Evolutionary conservation across 352 stramenopile species (phyloP).

Genomic region (Phytophthora hybrid): DNA sequence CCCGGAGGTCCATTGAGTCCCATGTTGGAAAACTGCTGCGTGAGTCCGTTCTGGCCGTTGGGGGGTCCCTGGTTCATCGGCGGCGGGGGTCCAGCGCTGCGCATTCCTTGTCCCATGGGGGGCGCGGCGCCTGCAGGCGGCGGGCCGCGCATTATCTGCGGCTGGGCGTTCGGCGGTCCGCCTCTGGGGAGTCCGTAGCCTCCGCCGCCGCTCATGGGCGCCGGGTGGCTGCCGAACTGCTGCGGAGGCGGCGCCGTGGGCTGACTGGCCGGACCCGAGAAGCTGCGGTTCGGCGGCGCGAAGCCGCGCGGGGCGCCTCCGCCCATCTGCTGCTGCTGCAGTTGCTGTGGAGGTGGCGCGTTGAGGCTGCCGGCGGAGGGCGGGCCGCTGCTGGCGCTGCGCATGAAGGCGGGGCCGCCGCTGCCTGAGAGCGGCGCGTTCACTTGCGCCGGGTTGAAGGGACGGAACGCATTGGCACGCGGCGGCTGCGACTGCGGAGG

Average conservation of each 20-base stretch:
- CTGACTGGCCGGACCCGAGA: slow-evolving; percentile 45
- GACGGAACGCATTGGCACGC: slow-evolving; percentile 56
- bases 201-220: slow-evolving; percentile 44
- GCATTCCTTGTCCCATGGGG: slow-evolving; percentile 40
- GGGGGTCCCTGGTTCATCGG: slow-evolving; percentile 22
- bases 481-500: slow-evolving; percentile 40
- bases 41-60: slow-evolving; percentile 48
- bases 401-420: slow-evolving; percentile 30
- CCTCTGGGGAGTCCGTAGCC: slow-evolving; percentile 31
- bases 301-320: slow-evolving; percentile 38
- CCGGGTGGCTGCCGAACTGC: slow-evolving; percentile 27
- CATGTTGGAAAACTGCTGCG: slow-evolving; percentile 76
- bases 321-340: slow-evolving; percentile 7
- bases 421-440: slow-evolving; percentile 50
- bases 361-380: slow-evolving; percentile 32
- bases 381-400: slow-evolving; percentile 29
- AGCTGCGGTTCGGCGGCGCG: slow-evolving; percentile 32
- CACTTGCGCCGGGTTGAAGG: slow-evolving; percentile 69
- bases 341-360: slow-evolving; percentile 33
- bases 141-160: slow-evolving; percentile 37
- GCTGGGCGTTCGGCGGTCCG: slow-evolving; percentile 19
- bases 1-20: slow-evolving; percentile 53
- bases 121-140: slow-evolving; percentile 27
- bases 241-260: slow-evolving; percentile 39
- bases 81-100: slow-evolving; percentile 20